Base-by-base conservation (phyloP, 371 early-diverging fungal species). In the Coemansia sp. region DNA sequence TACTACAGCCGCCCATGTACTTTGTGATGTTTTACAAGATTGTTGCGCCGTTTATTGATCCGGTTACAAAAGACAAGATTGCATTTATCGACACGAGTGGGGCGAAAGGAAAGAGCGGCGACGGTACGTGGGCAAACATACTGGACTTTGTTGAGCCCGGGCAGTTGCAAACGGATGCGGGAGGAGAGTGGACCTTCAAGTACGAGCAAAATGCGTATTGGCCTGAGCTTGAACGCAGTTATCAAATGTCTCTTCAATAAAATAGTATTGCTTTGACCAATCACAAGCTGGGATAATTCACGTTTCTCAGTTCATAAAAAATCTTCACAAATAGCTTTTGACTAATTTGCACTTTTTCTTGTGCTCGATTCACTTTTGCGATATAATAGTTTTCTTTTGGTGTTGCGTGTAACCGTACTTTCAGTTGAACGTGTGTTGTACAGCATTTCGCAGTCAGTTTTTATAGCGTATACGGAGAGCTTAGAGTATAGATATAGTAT, bases 11-110 rank as follows among this genome's bases (percentile, higher is more conserved):
- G 27, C 92, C 93, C n/a, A 91, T 91, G 87, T 89, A 91, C 73
- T 91, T 96, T 67, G 87, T 87, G 79, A 83, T 86, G 42, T 88
- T 92, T 27, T 92, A 89, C 68, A 88, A 86, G 71, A 29, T 93
- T 22, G 84, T 95, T 31, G 85, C 89, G 5, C 95, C 95, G 0
- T 94, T 95, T 67, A 84, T 96, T 68, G 94, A 96, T 73, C 93
- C 94, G 10, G 91, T 94, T 47, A 95, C 95, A n/a, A 87, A 86
- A 56, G 78, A 81, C 22, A 96, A 95, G 70, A 86, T 95, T 58
- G 85, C 89, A 26, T 92, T 96, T 78, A 89, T 90, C n/a, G 85
- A 90, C 58, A 40, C 55, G 4, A 26, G 26, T 26, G 70, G 69
- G 18, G 37, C 37, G 10, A 66, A 65, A 59, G 47, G 55, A 26